Conservation (phyloP, 768 basidiomycete species). For the Kwoniella newhampshirensis region DNA sequence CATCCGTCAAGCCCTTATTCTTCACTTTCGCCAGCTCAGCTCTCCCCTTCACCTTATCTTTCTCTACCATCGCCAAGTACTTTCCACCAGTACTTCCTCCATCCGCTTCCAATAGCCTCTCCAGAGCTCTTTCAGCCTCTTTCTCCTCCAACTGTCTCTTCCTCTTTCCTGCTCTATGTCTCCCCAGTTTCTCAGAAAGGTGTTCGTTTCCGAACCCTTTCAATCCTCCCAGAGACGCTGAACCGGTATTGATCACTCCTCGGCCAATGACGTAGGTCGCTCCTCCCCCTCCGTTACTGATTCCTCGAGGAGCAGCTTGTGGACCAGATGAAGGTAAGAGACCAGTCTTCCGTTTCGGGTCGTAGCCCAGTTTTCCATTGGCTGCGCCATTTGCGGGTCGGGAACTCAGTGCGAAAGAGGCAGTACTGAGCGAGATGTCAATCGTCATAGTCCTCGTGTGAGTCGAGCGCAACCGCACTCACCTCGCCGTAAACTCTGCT, state of each 20-base stretch:
- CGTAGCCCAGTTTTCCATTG: slow-evolving; percentile 26
- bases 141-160: slow-evolving; percentile 60
- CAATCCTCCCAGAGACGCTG: slow-evolving; percentile 20
- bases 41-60: slow-evolving; percentile 29
- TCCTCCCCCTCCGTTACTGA: slow-evolving; percentile 44
- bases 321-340: slow-evolving; percentile 42
- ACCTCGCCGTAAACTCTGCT: slow-evolving; percentile 85
- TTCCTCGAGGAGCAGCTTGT: slow-evolving; percentile 31
- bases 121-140: slow-evolving; percentile 62
- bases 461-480: too few relatives aligned
- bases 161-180: slow-evolving; percentile 75
- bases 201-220: slow-evolving; percentile 57
- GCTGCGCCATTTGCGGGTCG: slow-evolving; percentile 2
- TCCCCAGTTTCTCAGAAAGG: slow-evolving; percentile 69
- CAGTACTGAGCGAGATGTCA: slow-evolving; percentile 30
- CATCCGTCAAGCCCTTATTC: slow-evolving; percentile 55
- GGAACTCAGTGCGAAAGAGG: slow-evolving; percentile 33
- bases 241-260: slow-evolving; percentile 62
- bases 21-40: slow-evolving; percentile 56
- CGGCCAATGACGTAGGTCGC: slow-evolving; percentile 78
- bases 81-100: slow-evolving; percentile 58
- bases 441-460: too few relatives aligned
- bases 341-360: slow-evolving; percentile 40
- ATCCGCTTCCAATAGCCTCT: slow-evolving; percentile 64
- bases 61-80: slow-evolving; percentile 27